Evolutionary conservation across 305 asterid genomes (phyloP), one percentile per base, ranked within the genome.

Genomic region (Ilex paraguariensis): DNA sequence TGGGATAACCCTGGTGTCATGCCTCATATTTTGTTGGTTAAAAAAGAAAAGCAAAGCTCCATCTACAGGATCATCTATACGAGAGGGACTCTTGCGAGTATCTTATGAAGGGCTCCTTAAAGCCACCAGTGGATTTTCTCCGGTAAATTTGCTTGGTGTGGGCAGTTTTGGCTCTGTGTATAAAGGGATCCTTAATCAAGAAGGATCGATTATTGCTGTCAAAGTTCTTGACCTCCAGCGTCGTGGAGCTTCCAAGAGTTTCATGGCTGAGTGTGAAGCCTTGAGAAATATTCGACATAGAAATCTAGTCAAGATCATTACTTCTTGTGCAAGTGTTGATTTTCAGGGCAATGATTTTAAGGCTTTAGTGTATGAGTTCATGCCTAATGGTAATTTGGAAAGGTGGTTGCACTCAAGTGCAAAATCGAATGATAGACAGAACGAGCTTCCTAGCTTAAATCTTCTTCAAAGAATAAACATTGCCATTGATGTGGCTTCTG

Each of bases 401-500:
- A 51, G 31, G 36, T 68, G 71, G 71, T 12, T 73, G 32, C 78
- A 73, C 28, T 40, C 15, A 39, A 7, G 48, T 12, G 6, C 3
- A 8, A 21, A 13, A 39, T 40, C 0, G 56, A 31, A 8, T 61
- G 57, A 2, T 30, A 12, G 12, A 10, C 11, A 13, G 0, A 12
- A 10, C 33, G 45, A 28, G 2, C 31, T 53, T 0, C 39, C 17
- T 31, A n/a, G 12, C 32, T 53, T 73, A 42, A 57, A 14, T 31
- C 30, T 77, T 36, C 48, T 45, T 49, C 63, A 74, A 54, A 77
- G 82, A 58, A 53, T 77, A 10, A 65, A 59, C 42, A 65, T 77
- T 58, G 75, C 73, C 3, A 55, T 61, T 40, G 79, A 73, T 51
- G 73, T 77, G n/a, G 82, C 77, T 54, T 61, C 33, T 40, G 82